phyloP scores from a whole-genome alignment of 306 rosid genomes.

The Inga oerstediana region DNA sequence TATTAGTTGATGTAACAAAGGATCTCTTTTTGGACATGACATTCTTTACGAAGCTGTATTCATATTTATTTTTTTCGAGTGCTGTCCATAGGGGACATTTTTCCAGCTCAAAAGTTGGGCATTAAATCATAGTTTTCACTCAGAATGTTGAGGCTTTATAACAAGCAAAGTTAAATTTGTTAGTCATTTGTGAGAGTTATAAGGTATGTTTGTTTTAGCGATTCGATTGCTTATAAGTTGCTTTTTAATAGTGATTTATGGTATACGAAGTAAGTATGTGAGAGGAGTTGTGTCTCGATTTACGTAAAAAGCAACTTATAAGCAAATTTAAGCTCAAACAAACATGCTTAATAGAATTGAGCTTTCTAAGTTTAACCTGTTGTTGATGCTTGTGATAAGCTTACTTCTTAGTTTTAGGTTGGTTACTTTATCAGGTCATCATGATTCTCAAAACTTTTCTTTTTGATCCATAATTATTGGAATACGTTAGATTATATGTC shows the following conservation, averaged over 20 bases:
- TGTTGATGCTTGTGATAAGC: neutral
- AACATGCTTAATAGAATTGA: too few species aligned
- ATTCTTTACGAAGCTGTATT: neutral
- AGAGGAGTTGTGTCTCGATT: too few species aligned
- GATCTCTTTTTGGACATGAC: neutral
- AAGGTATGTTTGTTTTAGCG: too few species aligned
- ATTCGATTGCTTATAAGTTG: too few species aligned
- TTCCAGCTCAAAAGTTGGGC: neutral
- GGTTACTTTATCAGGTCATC: neutral
- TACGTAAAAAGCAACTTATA: too few species aligned
- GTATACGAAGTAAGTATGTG: too few species aligned
- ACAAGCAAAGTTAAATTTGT: too few species aligned
- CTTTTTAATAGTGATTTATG: too few species aligned
- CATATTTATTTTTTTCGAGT: neutral
- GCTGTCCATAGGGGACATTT: neutral
- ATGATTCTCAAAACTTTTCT: neutral
- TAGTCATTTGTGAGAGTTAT: neutral
- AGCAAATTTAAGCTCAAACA: too few species aligned
- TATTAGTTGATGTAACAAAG: neutral
- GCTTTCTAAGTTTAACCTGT: constrained; percentile 8
- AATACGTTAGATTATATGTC: neutral
- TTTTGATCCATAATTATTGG: neutral
- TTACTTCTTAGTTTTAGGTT: neutral
- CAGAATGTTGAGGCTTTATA: neutral
- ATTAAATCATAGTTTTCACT: neutral